A percentile compares a stretch with the other conserved stretches of the same genome.
These are phyloP conservation scores for Xanthoconium purpureum DNA, from an alignment of 768 basidiomycete genomes.

Conservation along the genomic window DNA sequence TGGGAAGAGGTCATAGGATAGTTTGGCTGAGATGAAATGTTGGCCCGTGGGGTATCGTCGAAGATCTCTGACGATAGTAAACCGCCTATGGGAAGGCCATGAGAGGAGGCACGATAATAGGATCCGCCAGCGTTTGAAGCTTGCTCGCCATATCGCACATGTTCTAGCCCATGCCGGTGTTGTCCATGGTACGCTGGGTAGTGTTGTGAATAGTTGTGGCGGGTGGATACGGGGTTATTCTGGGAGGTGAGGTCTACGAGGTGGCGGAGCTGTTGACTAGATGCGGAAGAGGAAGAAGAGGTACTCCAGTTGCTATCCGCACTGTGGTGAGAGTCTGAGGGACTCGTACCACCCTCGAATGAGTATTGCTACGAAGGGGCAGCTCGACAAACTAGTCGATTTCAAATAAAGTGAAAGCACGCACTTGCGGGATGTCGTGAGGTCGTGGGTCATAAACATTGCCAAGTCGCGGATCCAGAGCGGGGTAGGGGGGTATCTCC, in stretches of 20 bases:
- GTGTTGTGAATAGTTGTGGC: constrained; percentile 7
- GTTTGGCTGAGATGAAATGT: constrained; percentile 3
- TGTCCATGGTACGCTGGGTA: constrained; percentile 25
- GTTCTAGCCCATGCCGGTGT: constrained; percentile 24
- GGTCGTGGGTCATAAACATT: constrained; percentile 9
- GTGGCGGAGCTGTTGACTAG: constrained; percentile 15
- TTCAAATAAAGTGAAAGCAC: not conserved
- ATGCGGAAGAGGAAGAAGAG: constrained; percentile 22
- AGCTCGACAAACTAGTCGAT: not conserved
- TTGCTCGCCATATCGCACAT: constrained; percentile 16
- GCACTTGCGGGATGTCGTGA: constrained; percentile 19
- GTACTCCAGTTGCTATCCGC: constrained; percentile 28
- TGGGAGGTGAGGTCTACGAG: constrained; percentile 3
- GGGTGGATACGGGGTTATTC: constrained; percentile 2
- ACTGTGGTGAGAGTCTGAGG: constrained; percentile 24
- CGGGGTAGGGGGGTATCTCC: constrained; percentile 15
- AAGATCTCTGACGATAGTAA: constrained; percentile 17
- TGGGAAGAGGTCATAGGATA: constrained; percentile 8
- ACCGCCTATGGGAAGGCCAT: constrained; percentile 7
- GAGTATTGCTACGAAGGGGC: constrained; percentile 13
- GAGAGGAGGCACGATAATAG: constrained; percentile 17
- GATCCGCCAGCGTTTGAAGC: constrained; percentile 3
- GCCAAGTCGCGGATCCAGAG: constrained; percentile 9
- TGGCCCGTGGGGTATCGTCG: constrained; percentile 3
- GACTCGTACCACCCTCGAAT: constrained; percentile 22